Evolutionary conservation across 805 yeast species (phyloP).

Genomic region (Saccharomycopsis lassenensis): DNA sequence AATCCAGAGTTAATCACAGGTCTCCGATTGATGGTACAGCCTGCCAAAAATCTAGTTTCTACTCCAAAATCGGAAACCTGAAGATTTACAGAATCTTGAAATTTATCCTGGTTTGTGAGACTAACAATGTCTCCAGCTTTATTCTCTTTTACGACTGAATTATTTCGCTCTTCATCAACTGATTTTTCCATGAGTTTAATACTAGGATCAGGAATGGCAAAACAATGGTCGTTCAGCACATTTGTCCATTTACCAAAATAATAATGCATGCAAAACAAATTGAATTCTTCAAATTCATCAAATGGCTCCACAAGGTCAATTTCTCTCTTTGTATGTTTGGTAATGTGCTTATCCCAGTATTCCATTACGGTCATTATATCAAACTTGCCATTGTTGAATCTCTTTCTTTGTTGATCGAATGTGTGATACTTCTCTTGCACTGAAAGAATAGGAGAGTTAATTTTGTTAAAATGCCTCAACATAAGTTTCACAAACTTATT

Average conservation of each 20-base stretch:
- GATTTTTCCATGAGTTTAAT: too few species aligned
- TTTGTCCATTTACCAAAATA: conserved; percentile 55
- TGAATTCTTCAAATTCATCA: conserved; percentile 80
- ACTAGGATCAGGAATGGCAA: too few species aligned
- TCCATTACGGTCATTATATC: conserved; percentile 45
- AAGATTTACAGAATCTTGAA: too few species aligned
- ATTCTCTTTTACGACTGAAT: too few species aligned
- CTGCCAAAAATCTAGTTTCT: conserved; percentile 38
- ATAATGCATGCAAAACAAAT: conserved; percentile 67
- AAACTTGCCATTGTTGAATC: conserved; percentile 35
- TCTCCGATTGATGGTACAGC: conserved; percentile 18
- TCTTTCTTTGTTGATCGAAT: conserved; percentile 32
- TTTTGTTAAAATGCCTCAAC: conserved; percentile 57
- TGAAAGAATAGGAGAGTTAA: conserved; percentile 60
- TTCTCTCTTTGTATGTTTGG: conserved; percentile 27
- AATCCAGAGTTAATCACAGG: conserved; percentile 31
- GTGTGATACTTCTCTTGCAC: conserved; percentile 44
- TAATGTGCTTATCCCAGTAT: conserved; percentile 43
- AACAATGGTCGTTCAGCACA: too few species aligned
- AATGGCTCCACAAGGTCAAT: conserved; percentile 51
- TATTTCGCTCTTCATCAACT: too few species aligned
- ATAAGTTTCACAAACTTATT: conserved; percentile 68
- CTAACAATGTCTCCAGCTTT: too few species aligned
- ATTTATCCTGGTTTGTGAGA: too few species aligned
- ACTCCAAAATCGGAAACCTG: too few species aligned